phyloP scores from a whole-genome alignment of 208 protist species.

The Trypanosoma caninum region DNA sequence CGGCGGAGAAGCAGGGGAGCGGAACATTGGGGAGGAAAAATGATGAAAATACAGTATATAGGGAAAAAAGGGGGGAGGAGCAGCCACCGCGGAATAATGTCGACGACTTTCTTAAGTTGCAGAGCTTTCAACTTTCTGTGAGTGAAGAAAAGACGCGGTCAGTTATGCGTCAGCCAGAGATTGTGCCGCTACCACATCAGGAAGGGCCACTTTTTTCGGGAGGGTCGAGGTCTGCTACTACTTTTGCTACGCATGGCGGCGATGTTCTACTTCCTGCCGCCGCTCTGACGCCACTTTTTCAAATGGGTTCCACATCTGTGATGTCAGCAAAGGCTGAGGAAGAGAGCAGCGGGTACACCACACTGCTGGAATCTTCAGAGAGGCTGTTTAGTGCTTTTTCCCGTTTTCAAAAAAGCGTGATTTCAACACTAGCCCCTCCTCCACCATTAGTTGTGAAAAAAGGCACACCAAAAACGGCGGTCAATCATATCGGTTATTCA shows the following conservation, averaged over 20 bases:
- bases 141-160: constrained; percentile 1
- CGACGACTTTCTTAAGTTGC: constrained; percentile 16
- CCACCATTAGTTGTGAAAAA: constrained; percentile 7
- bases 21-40: background rate
- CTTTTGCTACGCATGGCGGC: too few species aligned
- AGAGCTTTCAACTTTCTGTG: constrained; percentile 14
- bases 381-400: constrained; percentile 40
- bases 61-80: background rate
- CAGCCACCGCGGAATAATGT: background rate
- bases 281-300: constrained; percentile 12
- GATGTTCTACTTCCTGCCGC: constrained; percentile 1
- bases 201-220: too few species aligned
- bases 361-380: constrained; percentile 19
- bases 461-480: background rate
- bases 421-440: constrained; percentile 33
- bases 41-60: background rate
- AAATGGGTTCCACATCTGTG: background rate
- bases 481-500: too few species aligned
- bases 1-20: background rate
- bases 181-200: background rate
- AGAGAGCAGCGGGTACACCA: background rate
- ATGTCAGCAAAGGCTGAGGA: too few species aligned
- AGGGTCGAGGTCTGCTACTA: too few species aligned
- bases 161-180: too few species aligned
- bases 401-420: constrained; percentile 31